phyloP scores from a whole-genome alignment of 352 stramenopile species.

The Globisporangium barbulae region DNA sequence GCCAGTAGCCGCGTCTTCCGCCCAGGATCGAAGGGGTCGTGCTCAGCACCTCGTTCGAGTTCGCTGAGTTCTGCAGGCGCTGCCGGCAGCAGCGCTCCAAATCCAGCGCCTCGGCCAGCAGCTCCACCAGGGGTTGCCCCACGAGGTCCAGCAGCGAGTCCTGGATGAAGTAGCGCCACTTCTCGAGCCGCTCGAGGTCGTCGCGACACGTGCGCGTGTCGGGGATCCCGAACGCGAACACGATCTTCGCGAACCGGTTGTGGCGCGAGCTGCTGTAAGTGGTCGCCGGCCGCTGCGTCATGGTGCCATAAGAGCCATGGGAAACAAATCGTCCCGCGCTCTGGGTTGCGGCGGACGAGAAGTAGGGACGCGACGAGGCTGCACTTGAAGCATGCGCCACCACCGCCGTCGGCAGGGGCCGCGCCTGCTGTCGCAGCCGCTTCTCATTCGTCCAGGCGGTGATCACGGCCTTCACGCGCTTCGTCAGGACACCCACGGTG shows the following conservation, averaged over 20 bases:
- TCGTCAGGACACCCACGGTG: constrained; percentile 42
- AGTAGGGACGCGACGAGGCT: neutral
- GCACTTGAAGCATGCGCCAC: neutral
- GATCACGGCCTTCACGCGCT: constrained; percentile 49
- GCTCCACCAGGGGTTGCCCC: constrained; percentile 35
- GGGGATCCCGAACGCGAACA: constrained; percentile 76
- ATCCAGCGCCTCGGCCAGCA: constrained; percentile 53
- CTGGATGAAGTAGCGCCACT: constrained; percentile 79
- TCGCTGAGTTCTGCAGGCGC: constrained; percentile 19
- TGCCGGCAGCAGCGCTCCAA: constrained; percentile 59
- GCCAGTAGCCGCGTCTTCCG: constrained; percentile 57
- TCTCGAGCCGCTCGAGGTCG: constrained; percentile 47
- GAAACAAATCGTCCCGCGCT: neutral
- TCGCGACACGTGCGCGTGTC: constrained; percentile 59
- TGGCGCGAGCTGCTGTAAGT: constrained; percentile 28
- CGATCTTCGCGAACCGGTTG: constrained; percentile 73
- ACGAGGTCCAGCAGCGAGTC: constrained; percentile 45
- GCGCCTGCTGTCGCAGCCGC: constrained; percentile 14
- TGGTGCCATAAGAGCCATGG: neutral
- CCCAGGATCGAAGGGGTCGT: constrained; percentile 60
- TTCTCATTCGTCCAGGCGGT: constrained; percentile 39
- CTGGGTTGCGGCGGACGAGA: neutral
- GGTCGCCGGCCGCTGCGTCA: neutral
- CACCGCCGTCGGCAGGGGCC: neutral
- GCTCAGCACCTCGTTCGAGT: constrained; percentile 9